Percentiles rank a stretch among this genome's conserved stretches.
Conservation (phyloP, 306 rosid genomes). For the Trifolium dubium region DNA sequence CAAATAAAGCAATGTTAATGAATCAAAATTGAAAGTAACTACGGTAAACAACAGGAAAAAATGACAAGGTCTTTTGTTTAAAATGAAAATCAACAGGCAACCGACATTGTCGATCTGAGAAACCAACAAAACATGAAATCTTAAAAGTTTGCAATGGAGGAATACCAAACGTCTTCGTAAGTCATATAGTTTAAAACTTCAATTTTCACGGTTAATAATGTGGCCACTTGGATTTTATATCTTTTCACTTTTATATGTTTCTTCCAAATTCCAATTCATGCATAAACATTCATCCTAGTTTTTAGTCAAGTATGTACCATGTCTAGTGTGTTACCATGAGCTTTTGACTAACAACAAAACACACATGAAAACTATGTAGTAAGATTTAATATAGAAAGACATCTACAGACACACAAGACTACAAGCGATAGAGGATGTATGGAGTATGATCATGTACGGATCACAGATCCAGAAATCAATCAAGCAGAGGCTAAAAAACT, state of each 20-base stretch:
- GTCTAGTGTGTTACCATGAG: neutral
- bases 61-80: neutral
- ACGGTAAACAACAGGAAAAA: slow-evolving; percentile 22
- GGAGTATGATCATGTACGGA: neutral
- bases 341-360: neutral
- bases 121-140: slow-evolving; percentile 2
- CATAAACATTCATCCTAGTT: neutral
- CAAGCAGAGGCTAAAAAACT: neutral
- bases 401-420: too few relatives aligned
- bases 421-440: neutral
- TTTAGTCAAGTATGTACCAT: neutral
- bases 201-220: too few relatives aligned
- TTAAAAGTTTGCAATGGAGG: neutral
- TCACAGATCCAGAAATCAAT: neutral
- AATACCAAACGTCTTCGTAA: too few relatives aligned
- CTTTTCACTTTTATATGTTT: neutral
- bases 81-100: slow-evolving; percentile 23
- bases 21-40: neutral
- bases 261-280: neutral
- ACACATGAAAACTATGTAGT: neutral
- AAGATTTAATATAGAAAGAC: neutral
- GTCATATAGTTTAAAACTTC: neutral
- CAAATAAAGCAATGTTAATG: slow-evolving; percentile 34
- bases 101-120: slow-evolving; percentile 22
- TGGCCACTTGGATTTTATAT: too few relatives aligned